Base-by-base conservation (phyloP, 176 grass and related monocot genomes). In the Paspalum vaginatum region DNA sequence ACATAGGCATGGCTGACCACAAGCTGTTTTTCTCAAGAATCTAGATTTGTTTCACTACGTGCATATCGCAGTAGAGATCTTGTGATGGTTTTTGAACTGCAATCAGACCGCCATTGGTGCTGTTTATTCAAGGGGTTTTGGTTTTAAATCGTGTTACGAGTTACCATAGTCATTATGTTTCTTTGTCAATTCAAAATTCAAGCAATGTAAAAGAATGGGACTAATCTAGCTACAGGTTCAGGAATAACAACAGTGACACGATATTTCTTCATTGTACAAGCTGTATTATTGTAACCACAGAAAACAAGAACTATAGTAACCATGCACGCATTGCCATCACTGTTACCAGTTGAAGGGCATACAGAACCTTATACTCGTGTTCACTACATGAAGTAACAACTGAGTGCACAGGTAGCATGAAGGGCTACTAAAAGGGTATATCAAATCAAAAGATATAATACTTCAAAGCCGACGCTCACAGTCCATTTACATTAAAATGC, bases 331-430 rank as follows among this genome's bases (percentile, higher is more conserved):
- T 48, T 59, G 81, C 38, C 18, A 39, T 24, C 43, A 79, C 49
- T 58, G 75, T 78, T 74, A 55, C 39, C 39, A 15, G 45, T 77
- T 21, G 10, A 91, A 77, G 56, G 75, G 9, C 20, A 59, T 57
- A 78, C 40, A 85, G 4, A 78, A 69, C 68, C 45, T 81, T 77
- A 20, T 75, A 49, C 37, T 77, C 37, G 72, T 79, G 59, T 79
- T 55, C 39, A 63, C 32, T 67, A 56, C 50, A 72, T 58, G 45
- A 76, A 60, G 20, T 39, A 79, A 20, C 22, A 77, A 69, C 69
- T 38, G 11, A 77, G 76, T 44, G 52, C 54, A 74, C 57, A 85
- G 13, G 47, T 62, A 17, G 25, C 81, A 85, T 61, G 17, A 52
- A 46, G 61, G 24, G 2, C 38, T 41, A 55, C 10, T 65, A 81